Base-by-base conservation (phyloP, 345 rosid species). In the Citrus maxima region DNA sequence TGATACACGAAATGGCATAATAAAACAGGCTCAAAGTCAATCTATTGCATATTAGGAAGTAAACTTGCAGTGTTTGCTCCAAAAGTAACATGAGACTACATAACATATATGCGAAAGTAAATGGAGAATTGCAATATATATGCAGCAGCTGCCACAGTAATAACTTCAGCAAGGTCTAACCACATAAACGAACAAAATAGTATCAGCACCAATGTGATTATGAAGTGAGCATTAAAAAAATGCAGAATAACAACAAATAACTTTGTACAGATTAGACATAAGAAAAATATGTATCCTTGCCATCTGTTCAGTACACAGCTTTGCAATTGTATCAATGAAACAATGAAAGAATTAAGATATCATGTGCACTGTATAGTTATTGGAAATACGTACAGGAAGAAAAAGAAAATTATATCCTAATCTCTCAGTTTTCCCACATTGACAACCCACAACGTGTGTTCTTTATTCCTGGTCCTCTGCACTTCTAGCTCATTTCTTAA, bases 71-170 rank as follows among this genome's bases (percentile, higher is more conserved):
- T 14, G 13, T 37, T 38, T 71, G 37, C 49, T 32, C 21, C 63
- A 80, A 56, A 79, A 74, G 54, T 35, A 63, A n/a, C 7, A 63
- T 32, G 58, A 63, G 67, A 74, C 18, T 60, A 27, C 35, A 32
- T 25, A n/a, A 56, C 25, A 21, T 10, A 67, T 19, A 22, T 9
- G 73, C 10, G 24, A 38, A 56, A 62, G 64, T 35, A 32, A 38
- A 66, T 21, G 58, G 42, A 56, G 38, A 64, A 38, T 63, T 63
- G 60, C 42, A 63, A 75, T 19, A 14, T 4, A 62, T 6, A 64
- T n/a, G 18, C 3, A 7, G 21, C 24, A 24, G 22, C 32, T 22
- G 25, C 69, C 46, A 8, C 12, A 9, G 35, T 10, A 34, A 38
- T 19, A 19, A 59, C 27, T 60, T 34, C 60, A 59, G 27, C 77